Conservation (phyloP, 805 yeast species). For the Candida endomychidarum region DNA sequence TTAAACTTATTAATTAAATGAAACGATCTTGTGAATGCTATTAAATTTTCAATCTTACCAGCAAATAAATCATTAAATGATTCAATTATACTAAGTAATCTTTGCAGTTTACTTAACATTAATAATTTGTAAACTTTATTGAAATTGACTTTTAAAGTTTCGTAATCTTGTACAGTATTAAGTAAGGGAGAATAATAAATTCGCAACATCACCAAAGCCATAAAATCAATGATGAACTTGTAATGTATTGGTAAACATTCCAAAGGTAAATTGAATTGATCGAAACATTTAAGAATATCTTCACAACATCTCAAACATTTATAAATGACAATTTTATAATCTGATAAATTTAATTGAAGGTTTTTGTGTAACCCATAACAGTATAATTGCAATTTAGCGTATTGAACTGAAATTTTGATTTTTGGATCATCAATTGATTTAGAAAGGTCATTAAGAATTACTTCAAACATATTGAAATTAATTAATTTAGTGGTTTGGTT, state of each 20-base stretch:
- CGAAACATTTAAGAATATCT: constrained; percentile 25
- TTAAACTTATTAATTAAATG: constrained; percentile 35
- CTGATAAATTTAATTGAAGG: constrained; percentile 23
- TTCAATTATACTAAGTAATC: constrained; percentile 18
- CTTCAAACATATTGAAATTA: constrained; percentile 44
- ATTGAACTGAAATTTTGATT: constrained; percentile 34
- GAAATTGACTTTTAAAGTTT: constrained; percentile 24
- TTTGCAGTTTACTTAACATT: constrained; percentile 19
- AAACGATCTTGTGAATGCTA: constrained; percentile 24
- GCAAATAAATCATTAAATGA: constrained; percentile 23
- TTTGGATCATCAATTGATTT: constrained; percentile 22
- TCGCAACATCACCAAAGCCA: constrained; percentile 29
- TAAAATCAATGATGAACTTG: constrained; percentile 38
- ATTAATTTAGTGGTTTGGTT: constrained; percentile 30
- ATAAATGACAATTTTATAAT: constrained; percentile 27
- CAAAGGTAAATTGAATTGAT: constrained; percentile 12
- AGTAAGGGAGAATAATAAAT: constrained; percentile 33
- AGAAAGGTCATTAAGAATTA: constrained; percentile 32
- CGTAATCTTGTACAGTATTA: constrained; percentile 24
- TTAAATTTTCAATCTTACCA: constrained; percentile 11
- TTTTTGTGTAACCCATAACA: constrained; percentile 32
- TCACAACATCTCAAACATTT: constrained; percentile 31
- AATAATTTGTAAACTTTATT: constrained; percentile 21
- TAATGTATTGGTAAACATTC: constrained; percentile 41
- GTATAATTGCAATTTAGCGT: constrained; percentile 38